These are phyloP conservation scores for Postia placenta DNA, from an alignment of 768 basidiomycete genomes.

Conservation along the genomic window DNA sequence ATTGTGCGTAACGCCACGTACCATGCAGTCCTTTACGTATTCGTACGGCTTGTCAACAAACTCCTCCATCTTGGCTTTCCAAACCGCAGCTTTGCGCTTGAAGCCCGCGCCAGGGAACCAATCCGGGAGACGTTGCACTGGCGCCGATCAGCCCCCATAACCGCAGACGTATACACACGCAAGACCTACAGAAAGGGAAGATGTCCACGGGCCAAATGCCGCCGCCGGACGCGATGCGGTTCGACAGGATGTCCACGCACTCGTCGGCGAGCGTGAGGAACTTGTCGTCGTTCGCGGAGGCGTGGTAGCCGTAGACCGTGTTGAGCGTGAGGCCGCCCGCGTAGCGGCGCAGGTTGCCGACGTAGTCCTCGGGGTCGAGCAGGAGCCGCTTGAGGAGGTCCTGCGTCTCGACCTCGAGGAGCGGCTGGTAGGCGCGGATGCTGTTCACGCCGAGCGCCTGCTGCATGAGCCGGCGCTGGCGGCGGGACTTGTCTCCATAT, in stretches of 20 bases:
- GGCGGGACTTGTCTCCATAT: constrained; percentile 56
- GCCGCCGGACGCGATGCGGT: constrained; percentile 36
- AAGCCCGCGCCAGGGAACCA: constrained; percentile 71
- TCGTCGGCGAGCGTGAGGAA: constrained; percentile 38
- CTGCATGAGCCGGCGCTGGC: constrained; percentile 64
- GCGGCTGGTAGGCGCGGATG: constrained; percentile 52
- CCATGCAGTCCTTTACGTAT: constrained; percentile 51
- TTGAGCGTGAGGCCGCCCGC: constrained; percentile 48
- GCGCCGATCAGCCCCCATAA: neutral
- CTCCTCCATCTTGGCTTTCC: constrained; percentile 61
- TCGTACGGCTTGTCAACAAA: constrained; percentile 61
- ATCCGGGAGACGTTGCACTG: constrained; percentile 49
- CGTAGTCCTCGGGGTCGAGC: constrained; percentile 30
- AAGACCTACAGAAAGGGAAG: constrained; percentile 28
- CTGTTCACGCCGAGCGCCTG: constrained; percentile 49
- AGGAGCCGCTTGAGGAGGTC: constrained; percentile 52
- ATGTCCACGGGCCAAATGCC: constrained; percentile 39
- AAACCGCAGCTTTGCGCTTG: constrained; percentile 48
- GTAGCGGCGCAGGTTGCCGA: constrained; percentile 33
- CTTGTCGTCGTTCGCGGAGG: constrained; percentile 31
- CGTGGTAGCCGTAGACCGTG: constrained; percentile 59
- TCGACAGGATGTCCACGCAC: constrained; percentile 35
- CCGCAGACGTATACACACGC: constrained; percentile 21
- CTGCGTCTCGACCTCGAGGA: constrained; percentile 51
- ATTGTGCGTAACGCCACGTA: constrained; percentile 38